These are phyloP conservation scores for Elymus sibiricus DNA, from an alignment of 176 grass and related monocot species.

Conservation along the genomic window DNA sequence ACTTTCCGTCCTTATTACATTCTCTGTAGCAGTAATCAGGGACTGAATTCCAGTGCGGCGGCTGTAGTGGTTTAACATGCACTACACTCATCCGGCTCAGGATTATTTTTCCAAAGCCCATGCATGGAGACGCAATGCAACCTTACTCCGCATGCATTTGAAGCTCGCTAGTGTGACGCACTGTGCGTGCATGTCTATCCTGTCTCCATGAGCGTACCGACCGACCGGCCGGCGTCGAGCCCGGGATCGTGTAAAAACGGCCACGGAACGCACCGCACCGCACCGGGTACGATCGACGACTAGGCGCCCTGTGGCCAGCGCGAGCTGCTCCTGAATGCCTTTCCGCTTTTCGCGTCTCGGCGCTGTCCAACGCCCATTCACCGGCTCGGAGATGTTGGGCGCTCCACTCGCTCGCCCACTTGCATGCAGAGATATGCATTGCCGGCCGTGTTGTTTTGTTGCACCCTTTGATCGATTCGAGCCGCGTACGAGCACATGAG, in stretches of 20 bases:
- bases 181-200: not conserved
- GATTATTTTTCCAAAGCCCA: too few species aligned
- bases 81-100: too few species aligned
- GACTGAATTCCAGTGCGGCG: too few species aligned
- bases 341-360: not conserved
- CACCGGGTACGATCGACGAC: not conserved
- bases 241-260: not conserved
- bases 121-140: not conserved
- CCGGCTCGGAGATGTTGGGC: conserved; percentile 20
- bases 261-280: not conserved
- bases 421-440: conserved; percentile 7
- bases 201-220: not conserved
- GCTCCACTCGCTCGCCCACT: conserved; percentile 29
- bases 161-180: not conserved
- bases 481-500: not conserved
- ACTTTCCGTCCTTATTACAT: too few species aligned
- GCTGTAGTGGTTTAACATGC: too few species aligned
- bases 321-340: conserved; percentile 2
- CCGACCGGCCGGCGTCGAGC: not conserved
- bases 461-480: not conserved
- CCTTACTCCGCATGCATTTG: not conserved
- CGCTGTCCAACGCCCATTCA: conserved; percentile 31
- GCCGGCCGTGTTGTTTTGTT: not conserved
- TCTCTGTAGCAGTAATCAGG: too few species aligned
- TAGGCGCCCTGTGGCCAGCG: not conserved